Conservation (phyloP, 2,329 filamentous ascomycete genomes). For the Ustulina deusta region DNA sequence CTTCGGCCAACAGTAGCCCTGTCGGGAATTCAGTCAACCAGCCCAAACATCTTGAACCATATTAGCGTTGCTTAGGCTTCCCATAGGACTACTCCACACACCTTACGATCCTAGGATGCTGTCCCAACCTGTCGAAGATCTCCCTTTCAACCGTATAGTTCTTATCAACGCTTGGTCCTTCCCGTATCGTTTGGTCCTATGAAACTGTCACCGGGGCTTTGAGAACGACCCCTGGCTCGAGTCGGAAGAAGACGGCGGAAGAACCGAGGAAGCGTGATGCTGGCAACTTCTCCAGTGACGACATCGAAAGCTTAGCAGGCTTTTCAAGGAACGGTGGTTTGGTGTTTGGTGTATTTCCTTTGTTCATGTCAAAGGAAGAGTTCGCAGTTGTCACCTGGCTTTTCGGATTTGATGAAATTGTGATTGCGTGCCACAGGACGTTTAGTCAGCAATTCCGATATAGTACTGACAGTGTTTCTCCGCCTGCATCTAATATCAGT, state of each 20-base stretch:
- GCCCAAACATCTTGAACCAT: neutral
- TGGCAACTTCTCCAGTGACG: neutral
- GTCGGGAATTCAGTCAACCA: conserved; percentile 6
- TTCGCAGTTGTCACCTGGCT: conserved; percentile 16
- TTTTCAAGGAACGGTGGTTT: neutral
- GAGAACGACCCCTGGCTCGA: conserved; percentile 2
- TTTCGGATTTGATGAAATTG: conserved; percentile 9
- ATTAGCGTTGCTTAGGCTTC: conserved; percentile 5
- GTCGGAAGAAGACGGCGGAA: conserved; percentile 6
- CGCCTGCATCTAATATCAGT: too few relatives aligned
- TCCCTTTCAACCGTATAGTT: conserved; percentile 4
- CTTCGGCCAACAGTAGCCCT: conserved; percentile 6
- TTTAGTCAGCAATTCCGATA: too few relatives aligned
- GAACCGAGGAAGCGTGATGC: conserved; percentile 4
- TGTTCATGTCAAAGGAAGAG: conserved; percentile 13
- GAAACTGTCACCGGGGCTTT: conserved; percentile 7
- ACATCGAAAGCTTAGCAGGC: conserved; percentile 1
- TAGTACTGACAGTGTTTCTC: too few relatives aligned
- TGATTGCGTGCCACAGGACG: conserved; percentile 8
- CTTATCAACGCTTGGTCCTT: conserved; percentile 7
- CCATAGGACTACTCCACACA: neutral
- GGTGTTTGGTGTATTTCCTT: conserved; percentile 1
- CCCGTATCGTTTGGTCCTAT: conserved; percentile 5
- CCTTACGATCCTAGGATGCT: conserved; percentile 13
- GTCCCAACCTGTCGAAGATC: conserved; percentile 12